These are phyloP conservation scores for Musa acuminata DNA, from an alignment of 176 grass and related monocot species.

Conservation along the genomic window DNA sequence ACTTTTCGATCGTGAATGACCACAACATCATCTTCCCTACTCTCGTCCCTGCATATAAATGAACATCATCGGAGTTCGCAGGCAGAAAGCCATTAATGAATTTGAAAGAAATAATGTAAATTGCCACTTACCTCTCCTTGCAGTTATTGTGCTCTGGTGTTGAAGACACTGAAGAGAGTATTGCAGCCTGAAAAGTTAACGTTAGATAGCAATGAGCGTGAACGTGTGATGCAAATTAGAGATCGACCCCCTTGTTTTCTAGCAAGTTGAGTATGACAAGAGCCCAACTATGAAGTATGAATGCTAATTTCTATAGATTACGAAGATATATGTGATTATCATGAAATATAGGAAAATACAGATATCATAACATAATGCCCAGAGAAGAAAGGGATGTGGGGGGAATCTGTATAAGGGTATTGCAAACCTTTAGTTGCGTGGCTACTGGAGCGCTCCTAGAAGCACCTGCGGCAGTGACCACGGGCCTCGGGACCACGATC, in stretches of 20 bases:
- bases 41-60: background rate
- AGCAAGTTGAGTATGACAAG: too few species aligned
- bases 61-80: background rate
- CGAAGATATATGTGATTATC: too few species aligned
- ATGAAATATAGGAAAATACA: too few species aligned
- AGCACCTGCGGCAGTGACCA: background rate
- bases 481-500: background rate
- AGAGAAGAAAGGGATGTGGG: background rate
- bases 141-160: constrained; percentile 22
- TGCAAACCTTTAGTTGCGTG: background rate
- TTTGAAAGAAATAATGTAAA: background rate
- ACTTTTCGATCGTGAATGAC: background rate
- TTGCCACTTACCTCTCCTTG: constrained; percentile 42
- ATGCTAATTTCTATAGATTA: too few species aligned
- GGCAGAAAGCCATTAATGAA: background rate
- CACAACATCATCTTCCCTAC: background rate
- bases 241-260: too few species aligned
- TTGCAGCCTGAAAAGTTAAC: constrained; percentile 23
- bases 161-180: constrained; percentile 16
- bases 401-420: background rate
- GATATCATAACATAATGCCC: too few species aligned
- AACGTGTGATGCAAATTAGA: too few species aligned
- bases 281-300: too few species aligned
- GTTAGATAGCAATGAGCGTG: background rate
- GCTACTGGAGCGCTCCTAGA: background rate